Percentiles rank a stretch among this genome's conserved stretches.
Evolutionary conservation across 805 yeast genomes (phyloP).

Genomic region (Wickerhamiella sorbophila): DNA sequence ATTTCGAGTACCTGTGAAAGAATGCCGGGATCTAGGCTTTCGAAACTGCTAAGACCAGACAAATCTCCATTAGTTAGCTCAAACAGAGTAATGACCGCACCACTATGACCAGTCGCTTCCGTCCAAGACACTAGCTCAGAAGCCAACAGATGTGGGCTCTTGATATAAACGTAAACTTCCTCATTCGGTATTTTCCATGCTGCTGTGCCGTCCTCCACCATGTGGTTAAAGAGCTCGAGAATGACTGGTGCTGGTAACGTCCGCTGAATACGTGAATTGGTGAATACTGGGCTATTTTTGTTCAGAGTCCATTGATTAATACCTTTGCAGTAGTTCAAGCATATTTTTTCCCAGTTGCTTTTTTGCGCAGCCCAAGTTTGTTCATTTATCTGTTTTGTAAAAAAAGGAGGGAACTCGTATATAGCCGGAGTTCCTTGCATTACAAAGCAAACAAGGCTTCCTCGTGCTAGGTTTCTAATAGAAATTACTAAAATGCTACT

Average conservation of each 20-base stretch:
- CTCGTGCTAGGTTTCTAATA: too few species aligned
- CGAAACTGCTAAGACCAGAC: slow-evolving; percentile 50
- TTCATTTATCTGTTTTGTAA: slow-evolving; percentile 75
- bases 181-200: slow-evolving; percentile 33
- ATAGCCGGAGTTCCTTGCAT: slow-evolving; percentile 34
- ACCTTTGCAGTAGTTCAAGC: slow-evolving; percentile 45
- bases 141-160: slow-evolving; percentile 55
- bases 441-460: not conserved
- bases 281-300: slow-evolving; percentile 21
- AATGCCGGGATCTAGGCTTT: slow-evolving; percentile 43
- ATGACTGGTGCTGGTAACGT: slow-evolving; percentile 40
- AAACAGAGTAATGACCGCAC: slow-evolving; percentile 64
- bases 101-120: slow-evolving; percentile 66
- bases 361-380: slow-evolving; percentile 66
- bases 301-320: slow-evolving; percentile 40
- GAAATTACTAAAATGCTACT: too few species aligned
- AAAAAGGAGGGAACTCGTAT: slow-evolving; percentile 78
- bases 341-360: slow-evolving; percentile 57
- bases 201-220: slow-evolving; percentile 45
- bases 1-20: slow-evolving; percentile 41
- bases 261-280: slow-evolving; percentile 24
- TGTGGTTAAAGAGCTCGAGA: slow-evolving; percentile 38
- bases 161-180: slow-evolving; percentile 44
- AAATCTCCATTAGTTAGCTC: slow-evolving; percentile 62
- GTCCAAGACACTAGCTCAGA: slow-evolving; percentile 49